Evolutionary conservation across 2,329 filamentous ascomycete species (phyloP).

Genomic region (Botrytis fragariae): DNA sequence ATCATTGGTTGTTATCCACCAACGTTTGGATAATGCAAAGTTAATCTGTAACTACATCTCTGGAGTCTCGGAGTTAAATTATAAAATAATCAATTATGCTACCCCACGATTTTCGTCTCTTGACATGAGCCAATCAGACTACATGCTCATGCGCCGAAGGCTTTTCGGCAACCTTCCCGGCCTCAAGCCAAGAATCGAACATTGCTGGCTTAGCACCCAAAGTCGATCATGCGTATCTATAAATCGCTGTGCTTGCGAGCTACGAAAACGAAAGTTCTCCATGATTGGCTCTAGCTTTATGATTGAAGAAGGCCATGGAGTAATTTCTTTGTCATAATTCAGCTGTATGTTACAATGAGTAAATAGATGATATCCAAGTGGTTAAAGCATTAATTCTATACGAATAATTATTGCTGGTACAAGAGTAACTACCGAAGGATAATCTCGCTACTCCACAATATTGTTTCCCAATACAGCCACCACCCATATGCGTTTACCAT

Average conservation of each 20-base stretch:
- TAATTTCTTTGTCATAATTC: neutral
- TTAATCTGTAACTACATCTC: neutral
- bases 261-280: neutral
- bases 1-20: neutral
- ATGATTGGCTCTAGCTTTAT: neutral
- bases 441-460: neutral
- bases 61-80: neutral
- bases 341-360: neutral
- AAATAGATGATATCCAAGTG: neutral
- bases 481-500: neutral
- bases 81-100: neutral
- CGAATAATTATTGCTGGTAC: neutral
- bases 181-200: neutral
- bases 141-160: neutral
- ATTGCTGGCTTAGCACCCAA: neutral
- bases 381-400: neutral
- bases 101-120: neutral
- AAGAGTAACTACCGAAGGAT: neutral
- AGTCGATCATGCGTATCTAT: neutral
- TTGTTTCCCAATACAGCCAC: constrained; percentile 2
- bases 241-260: neutral
- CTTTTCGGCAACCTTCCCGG: neutral
- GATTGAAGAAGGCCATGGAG: neutral
- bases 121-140: neutral
- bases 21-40: neutral